Percentiles rank a stretch among this genome's conserved stretches.
These are phyloP conservation scores for Aspergillus fumigatiaffinis DNA, from an alignment of 2,329 filamentous ascomycete species.

Conservation along the genomic window DNA sequence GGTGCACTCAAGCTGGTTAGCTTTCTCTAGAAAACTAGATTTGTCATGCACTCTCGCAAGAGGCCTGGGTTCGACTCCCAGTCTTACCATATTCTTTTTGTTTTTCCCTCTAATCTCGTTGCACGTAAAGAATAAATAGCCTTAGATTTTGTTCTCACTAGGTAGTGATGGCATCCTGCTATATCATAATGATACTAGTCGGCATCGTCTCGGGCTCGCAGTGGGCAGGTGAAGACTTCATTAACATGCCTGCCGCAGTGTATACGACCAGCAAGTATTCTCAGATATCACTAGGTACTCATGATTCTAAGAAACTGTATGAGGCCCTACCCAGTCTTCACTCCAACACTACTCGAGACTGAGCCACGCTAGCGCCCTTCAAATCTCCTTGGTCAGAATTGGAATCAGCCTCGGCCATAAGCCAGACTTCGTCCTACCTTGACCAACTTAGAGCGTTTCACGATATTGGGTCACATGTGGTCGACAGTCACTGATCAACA, in stretches of 20 bases:
- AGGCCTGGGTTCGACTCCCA: background rate
- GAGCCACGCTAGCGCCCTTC: background rate
- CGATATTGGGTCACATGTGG: background rate
- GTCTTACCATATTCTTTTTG: background rate
- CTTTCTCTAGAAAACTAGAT: background rate
- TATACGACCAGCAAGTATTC: too few relatives aligned
- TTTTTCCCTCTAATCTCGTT: too few relatives aligned
- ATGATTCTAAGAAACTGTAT: background rate
- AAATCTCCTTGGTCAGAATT: background rate
- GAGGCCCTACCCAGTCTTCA: background rate
- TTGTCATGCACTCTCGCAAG: background rate
- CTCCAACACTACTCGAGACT: background rate
- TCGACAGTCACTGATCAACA: background rate
- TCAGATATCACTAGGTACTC: background rate
- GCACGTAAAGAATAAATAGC: background rate
- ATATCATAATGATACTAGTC: background rate
- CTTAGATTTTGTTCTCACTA: too few relatives aligned
- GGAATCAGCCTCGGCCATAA: background rate
- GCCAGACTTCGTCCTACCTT: too few relatives aligned
- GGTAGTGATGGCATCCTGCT: too few relatives aligned
- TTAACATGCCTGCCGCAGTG: too few relatives aligned
- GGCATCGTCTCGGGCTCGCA: background rate
- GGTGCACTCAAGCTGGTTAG: background rate
- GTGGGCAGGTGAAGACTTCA: too few relatives aligned
- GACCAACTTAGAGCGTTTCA: background rate